Conservation (phyloP, 1,139 yeast species). For the Suhomyces choctaworum region DNA sequence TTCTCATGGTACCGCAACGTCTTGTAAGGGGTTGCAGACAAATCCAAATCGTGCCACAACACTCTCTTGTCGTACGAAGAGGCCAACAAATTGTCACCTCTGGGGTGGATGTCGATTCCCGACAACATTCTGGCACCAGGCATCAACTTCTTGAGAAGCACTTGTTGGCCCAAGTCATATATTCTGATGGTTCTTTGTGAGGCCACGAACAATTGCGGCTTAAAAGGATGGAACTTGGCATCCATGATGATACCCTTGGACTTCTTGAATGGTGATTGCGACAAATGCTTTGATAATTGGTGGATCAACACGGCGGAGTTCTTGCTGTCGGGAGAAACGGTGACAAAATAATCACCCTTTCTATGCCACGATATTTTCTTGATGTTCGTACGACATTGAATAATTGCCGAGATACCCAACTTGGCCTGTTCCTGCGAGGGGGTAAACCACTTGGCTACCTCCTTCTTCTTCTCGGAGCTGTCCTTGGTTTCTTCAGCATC, state of each 20-base stretch:
- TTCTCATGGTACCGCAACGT: constrained; percentile 91
- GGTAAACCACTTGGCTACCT: constrained; percentile 80
- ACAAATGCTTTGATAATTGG: constrained; percentile 88
- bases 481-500: constrained; percentile 35
- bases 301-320: constrained; percentile 90
- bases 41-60: constrained; percentile 95
- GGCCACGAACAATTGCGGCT: constrained; percentile 91
- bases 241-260: constrained; percentile 94
- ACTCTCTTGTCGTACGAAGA: constrained; percentile 94
- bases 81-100: constrained; percentile 92
- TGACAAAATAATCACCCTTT: constrained; percentile 94
- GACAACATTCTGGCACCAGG: constrained; percentile 98
- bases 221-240: constrained; percentile 95
- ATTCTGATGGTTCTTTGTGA: constrained; percentile 90
- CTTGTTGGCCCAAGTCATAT: constrained; percentile 87
- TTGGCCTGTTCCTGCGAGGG: constrained; percentile 64
- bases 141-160: constrained; percentile 73
- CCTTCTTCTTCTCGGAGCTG: constrained; percentile 44
- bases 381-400: constrained; percentile 70
- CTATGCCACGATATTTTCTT: constrained; percentile 94
- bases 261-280: constrained; percentile 96
- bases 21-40: constrained; percentile 88
- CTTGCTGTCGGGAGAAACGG: constrained; percentile 88
- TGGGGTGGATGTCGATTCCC: constrained; percentile 88
- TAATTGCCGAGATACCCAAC: constrained; percentile 69